A percentile compares a stretch with the other conserved stretches of the same genome.
Conservation (phyloP, 1,139 yeast genomes). For the Magnusiomyces suaveolens region DNA sequence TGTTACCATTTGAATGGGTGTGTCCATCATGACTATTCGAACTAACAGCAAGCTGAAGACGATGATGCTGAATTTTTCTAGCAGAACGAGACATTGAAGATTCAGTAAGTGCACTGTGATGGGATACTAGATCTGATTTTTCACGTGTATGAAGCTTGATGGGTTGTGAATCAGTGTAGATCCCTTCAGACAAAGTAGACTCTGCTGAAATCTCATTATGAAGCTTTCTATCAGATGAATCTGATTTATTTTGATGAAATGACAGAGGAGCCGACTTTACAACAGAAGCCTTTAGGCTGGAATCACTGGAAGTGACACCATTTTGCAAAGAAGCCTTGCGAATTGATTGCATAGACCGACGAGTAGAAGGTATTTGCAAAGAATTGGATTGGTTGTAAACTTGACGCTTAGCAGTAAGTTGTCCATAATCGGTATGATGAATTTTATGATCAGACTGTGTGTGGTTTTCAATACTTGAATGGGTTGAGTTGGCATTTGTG, state of each 20-base stretch:
- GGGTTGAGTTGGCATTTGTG: no score
- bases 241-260: neutral
- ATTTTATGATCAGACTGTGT: neutral
- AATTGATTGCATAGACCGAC: neutral
- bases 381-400: no score
- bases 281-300: no score
- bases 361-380: neutral
- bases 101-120: neutral
- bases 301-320: no score
- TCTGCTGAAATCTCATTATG: slow-evolving; percentile 14
- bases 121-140: neutral
- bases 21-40: no score
- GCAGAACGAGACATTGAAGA: neutral
- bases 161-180: neutral
- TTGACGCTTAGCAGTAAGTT: no score
- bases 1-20: neutral
- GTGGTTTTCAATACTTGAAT: neutral
- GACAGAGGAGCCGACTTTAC: neutral
- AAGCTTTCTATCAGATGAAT: no score
- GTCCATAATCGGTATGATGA: no score
- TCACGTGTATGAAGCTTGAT: neutral
- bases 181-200: slow-evolving; percentile 14
- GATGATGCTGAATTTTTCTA: no score
- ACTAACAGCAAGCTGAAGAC: no score
- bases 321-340: neutral